Base-by-base conservation (phyloP, 148 eudicot genomes). In the Vaccinium corymbosum region DNA sequence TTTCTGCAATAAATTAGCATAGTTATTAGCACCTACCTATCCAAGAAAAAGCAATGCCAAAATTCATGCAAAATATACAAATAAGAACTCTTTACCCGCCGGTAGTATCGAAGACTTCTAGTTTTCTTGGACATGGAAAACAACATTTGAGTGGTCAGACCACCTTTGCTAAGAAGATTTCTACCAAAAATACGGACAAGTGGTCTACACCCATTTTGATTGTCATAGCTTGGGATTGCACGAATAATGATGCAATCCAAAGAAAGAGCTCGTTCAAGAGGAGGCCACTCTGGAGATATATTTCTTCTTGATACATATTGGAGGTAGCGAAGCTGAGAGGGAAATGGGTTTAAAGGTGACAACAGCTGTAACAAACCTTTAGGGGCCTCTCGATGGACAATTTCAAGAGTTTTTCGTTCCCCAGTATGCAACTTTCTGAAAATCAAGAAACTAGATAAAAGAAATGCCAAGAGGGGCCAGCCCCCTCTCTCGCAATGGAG, bases 401-500 rank as follows among this genome's bases (percentile, higher is more conserved):
- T 88, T 87, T 97, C 99, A 84, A 97, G 96, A n/a, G 98, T 91
- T 88, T 81, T 97, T 80, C 86, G 90, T 85, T 97, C 99, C 25
- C 96, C 98, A 82, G 87, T 89, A 83, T 97, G 93, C 85, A 91
- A 78, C 82, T 95, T 97, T 89, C 92, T 97, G 78, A 93, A 97
- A 85, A 94, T 92, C 82, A 95, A 89, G 86, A 94, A 93, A 89
- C 96, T 93, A 85, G 99, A 91, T 87, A 97, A 84, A 83, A 95
- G 91, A 79, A 93, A 95, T 9, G 98, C 99, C 75, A 97, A 85
- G 25, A 95, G 90, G 7, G 97, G 94, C 99, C 99, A 97, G n/a
- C 95, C 99, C 35, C 99, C 98, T 93, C 99, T 94, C 89, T 97
- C 99, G 80, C 99, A 97, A 83, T 97, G 99, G 84, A 97, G 89